Evolutionary conservation across 2,329 filamentous ascomycete species (phyloP), one percentile per base, ranked within the genome.

Genomic region (Aphanoascus verrucosus): DNA sequence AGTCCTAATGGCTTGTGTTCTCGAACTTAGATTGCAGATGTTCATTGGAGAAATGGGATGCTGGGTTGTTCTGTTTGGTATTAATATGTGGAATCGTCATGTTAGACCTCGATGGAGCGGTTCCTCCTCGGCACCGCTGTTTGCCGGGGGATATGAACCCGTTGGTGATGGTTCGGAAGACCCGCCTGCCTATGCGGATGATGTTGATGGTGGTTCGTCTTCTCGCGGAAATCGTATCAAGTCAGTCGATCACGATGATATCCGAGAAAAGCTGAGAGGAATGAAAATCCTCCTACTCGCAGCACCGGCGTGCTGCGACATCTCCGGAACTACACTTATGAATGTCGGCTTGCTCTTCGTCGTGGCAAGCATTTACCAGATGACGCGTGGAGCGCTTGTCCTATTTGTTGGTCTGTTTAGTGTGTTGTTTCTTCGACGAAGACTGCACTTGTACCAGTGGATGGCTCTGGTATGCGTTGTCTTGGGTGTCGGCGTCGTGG

Each of bases 331-430:
- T 3, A 98, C 93, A 3, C 79, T 97, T 53, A 97, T 98, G 90
- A 98, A 98, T 65, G 86, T 88, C 3, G 93, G 93, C 2, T 77
- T 98, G 60, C 77, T 97, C 47, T 90, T 97, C 66, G 90, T 97
- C 20, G 93, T 88, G 11, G 88, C 93, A 1, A 94, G 88, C 56
- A 96, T 98, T 64, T 98, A 96, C 72, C 93, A 98, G 72, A 98
- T 98, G 93, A 97, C 91, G 1, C 79, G 93, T 55, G 93, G 93
- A 7, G 93, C 93, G 0, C 77, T 98, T 41, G 91, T 98, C 2
- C 77, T 98, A 5, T 98, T 98, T 62, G 93, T 98, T 17, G 93
- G 93, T 0, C 74, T 97, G 0, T 96, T 98, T 72, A 95, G 89
- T 64, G 90, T 98, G 28, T 64, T 94, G 11, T 97, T 98, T 69